phyloP scores from a whole-genome alignment of 2,329 filamentous ascomycete species.

The Fusarium citri region DNA sequence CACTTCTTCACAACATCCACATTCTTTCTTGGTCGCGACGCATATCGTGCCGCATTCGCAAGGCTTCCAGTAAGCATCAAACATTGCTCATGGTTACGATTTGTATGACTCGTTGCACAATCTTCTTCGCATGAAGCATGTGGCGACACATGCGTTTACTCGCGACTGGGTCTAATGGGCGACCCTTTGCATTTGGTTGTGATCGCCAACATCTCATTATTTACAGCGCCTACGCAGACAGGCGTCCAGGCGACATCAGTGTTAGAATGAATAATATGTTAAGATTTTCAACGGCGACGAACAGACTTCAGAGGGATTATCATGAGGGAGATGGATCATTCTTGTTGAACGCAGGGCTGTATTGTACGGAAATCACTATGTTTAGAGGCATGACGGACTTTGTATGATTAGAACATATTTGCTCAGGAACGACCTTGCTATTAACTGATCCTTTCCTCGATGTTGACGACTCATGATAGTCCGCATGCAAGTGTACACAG shows the following conservation, averaged over 20 bases:
- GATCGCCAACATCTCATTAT: conserved; percentile 5
- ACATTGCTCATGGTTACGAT: conserved; percentile 51
- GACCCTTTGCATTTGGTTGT: conserved; percentile 18
- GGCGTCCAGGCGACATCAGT: conserved; percentile 26
- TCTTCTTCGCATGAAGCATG: conserved; percentile 25
- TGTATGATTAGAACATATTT: conserved; percentile 34
- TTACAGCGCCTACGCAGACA: conserved; percentile 19
- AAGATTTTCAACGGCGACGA: conserved; percentile 42
- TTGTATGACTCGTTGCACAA: conserved; percentile 43
- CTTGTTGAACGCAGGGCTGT: conserved; percentile 7
- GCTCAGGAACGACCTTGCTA: conserved; percentile 29
- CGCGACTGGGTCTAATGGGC: background rate
- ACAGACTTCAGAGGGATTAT: conserved; percentile 25
- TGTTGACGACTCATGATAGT: background rate
- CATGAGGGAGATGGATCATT: conserved; percentile 22
- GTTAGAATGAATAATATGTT: conserved; percentile 43
- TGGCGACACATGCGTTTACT: conserved; percentile 10
- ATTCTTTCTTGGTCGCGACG: conserved; percentile 13
- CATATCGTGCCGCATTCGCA: conserved; percentile 7
- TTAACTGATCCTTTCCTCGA: background rate
- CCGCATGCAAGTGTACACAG: background rate
- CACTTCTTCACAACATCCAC: background rate
- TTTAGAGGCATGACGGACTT: conserved; percentile 27
- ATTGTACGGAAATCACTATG: conserved; percentile 24
- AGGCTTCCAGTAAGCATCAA: conserved; percentile 44